Evolutionary conservation across 345 rosid species (phyloP).

Genomic region (Pistacia atlantica): DNA sequence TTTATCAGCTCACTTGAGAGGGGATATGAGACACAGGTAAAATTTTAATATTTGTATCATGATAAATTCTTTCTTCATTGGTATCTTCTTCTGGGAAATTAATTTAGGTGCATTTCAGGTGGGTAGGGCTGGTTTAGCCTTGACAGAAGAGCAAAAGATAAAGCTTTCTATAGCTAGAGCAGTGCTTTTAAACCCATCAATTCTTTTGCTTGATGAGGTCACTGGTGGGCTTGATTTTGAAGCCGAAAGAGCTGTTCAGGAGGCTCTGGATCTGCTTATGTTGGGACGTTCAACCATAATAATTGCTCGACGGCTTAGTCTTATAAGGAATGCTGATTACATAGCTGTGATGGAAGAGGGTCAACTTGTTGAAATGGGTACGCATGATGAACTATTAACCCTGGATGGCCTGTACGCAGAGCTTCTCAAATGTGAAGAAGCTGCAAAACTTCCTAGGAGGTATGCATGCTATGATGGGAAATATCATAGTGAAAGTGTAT

Average conservation of each 20-base stretch:
- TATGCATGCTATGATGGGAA: conserved; percentile 38
- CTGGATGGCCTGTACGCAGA: conserved; percentile 85
- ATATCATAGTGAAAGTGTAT: conserved; percentile 14
- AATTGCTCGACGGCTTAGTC: conserved; percentile 91
- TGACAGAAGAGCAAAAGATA: conserved; percentile 95
- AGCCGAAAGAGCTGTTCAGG: conserved; percentile 96
- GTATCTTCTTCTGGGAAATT: conserved; percentile 7
- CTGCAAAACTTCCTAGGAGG: conserved; percentile 97
- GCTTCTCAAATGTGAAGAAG: conserved; percentile 96
- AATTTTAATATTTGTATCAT: conserved; percentile 12
- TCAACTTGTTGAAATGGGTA: conserved; percentile 96
- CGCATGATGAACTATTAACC: conserved; percentile 81
- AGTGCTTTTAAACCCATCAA: conserved; percentile 82
- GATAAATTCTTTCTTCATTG: neutral
- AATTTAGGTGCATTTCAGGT: conserved; percentile 53
- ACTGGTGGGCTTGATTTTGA: conserved; percentile 98
- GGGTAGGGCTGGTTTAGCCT: conserved; percentile 82
- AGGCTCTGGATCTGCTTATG: conserved; percentile 93
- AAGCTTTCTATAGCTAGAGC: conserved; percentile 98
- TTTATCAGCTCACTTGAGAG: conserved; percentile 84
- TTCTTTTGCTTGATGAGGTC: conserved; percentile 97
- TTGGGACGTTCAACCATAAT: conserved; percentile 96
- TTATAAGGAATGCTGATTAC: conserved; percentile 92
- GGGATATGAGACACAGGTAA: conserved; percentile 94
- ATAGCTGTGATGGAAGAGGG: conserved; percentile 99